Percentiles rank a stretch among this genome's conserved stretches.
phyloP scores from a whole-genome alignment of 768 basidiomycete species.

The Lentinula detonsa region DNA sequence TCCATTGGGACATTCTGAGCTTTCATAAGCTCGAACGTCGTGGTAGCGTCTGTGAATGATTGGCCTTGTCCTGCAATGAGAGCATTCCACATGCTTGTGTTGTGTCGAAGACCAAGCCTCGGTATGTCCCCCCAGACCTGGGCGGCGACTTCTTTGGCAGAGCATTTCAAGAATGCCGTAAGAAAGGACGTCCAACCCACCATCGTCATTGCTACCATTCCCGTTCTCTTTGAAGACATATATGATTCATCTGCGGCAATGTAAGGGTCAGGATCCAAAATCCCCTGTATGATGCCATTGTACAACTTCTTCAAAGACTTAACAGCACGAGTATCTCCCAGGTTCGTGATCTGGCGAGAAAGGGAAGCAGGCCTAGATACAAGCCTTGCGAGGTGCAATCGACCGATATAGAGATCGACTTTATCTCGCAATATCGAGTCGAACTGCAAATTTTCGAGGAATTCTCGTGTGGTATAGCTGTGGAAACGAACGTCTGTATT shows the following conservation, averaged over 20 bases:
- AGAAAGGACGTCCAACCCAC: constrained; percentile 62
- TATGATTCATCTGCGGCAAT: constrained; percentile 37
- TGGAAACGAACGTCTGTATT: constrained; percentile 30
- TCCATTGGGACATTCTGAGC: constrained; percentile 54
- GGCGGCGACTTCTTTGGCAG: constrained; percentile 51
- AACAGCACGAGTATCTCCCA: constrained; percentile 29
- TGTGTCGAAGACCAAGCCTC: constrained; percentile 41
- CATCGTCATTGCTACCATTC: constrained; percentile 47
- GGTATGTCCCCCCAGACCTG: constrained; percentile 66
- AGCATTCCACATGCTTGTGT: constrained; percentile 61
- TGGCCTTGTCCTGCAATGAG: constrained; percentile 59
- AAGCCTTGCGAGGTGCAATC: constrained; percentile 44
- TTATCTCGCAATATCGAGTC: constrained; percentile 30
- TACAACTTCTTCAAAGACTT: constrained; percentile 43
- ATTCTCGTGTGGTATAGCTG: constrained; percentile 24
- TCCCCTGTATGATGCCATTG: constrained; percentile 39
- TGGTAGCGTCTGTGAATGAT: constrained; percentile 45
- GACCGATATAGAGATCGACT: constrained; percentile 37
- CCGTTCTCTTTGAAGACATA: constrained; percentile 30
- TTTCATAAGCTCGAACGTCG: constrained; percentile 61
- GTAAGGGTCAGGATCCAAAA: constrained; percentile 47
- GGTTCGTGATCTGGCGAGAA: constrained; percentile 41
- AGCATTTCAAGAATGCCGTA: constrained; percentile 52
- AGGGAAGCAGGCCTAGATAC: constrained; percentile 45
- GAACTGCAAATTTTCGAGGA: constrained; percentile 31